These are phyloP conservation scores for Dothidotthia symphoricarpi DNA, from an alignment of 2,329 filamentous ascomycete species.

Conservation along the genomic window DNA sequence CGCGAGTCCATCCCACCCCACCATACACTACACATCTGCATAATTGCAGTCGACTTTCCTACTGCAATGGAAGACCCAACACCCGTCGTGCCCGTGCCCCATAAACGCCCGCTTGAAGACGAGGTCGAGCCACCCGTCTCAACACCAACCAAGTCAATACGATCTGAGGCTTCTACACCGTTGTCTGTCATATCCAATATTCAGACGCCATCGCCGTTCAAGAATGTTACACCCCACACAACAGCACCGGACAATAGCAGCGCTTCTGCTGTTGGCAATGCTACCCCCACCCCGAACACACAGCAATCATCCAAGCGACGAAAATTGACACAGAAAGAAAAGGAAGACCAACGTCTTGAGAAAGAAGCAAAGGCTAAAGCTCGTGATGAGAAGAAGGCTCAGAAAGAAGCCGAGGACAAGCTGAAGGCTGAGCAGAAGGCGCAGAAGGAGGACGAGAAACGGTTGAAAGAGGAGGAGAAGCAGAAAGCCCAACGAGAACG, in stretches of 20 bases:
- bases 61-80: conserved; percentile 32
- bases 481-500: conserved; percentile 37
- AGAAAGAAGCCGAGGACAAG: conserved; percentile 37
- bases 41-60: not conserved
- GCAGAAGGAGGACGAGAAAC: conserved; percentile 34
- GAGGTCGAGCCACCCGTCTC: conserved; percentile 24
- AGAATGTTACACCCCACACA: conserved; percentile 10
- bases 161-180: conserved; percentile 32
- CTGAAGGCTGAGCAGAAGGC: conserved; percentile 40
- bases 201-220: conserved; percentile 34
- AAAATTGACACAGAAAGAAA: conserved; percentile 46
- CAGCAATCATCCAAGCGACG: conserved; percentile 43
- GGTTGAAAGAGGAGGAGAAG: conserved; percentile 40
- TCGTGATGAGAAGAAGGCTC: conserved; percentile 36
- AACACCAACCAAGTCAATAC: conserved; percentile 27
- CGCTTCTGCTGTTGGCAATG: not conserved
- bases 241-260: conserved; percentile 17
- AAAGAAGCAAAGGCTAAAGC: conserved; percentile 42
- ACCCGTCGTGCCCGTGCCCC: conserved; percentile 14
- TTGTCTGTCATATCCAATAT: conserved; percentile 33
- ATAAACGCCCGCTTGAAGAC: conserved; percentile 39
- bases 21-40: not conserved
- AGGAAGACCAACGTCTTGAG: conserved; percentile 39
- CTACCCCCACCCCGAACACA: conserved; percentile 6
- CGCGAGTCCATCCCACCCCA: not conserved